Evolutionary conservation across 1,139 yeast species (phyloP), one percentile per base, ranked within the genome.

Genomic region (Hyphopichia fennica): DNA sequence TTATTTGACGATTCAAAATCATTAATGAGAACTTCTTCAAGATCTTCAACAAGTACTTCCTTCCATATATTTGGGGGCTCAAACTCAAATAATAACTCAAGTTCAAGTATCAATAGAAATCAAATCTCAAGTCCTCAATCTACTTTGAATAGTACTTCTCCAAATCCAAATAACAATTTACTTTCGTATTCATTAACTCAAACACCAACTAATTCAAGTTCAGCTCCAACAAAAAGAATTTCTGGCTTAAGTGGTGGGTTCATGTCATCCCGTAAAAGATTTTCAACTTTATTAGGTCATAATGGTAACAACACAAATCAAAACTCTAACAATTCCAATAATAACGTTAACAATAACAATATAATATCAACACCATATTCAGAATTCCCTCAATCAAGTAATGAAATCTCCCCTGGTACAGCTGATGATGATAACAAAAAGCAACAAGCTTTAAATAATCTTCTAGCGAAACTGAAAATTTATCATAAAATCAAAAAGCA

Each of bases 401-500:
- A 31, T 13, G 37, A 35, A 10, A 19, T 34, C 6, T 17, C 37
- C 22, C 38, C 38, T n/a, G 31, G 25, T 15, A 36, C 28, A 7
- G 15, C n/a, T 2, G 59, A 54, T n/a, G 57, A 50, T 15, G 65
- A 60, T 3, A 53, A 55, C 28, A 52, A 54, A 42, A 58, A 54
- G 40, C 61, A 55, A 44, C 65, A 59, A 41, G 53, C 60, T 0
- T 45, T 67, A 11, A 67, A 65, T 46, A 52, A 58, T n/a, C 47
- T 72, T 13, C 57, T 71, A 19, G 58, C 69, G 14, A 72, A 72
- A 45, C 64, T 74, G 6, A 59, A 60, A 46, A 51, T 72, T 23
- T 72, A 72, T 49, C 65, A 62, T 47, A 62, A 67, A 44, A 53
- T 72, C 22, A 71, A 65, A 47, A 70, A 68, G 46, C 58, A 67